Evolutionary conservation across 2,329 filamentous ascomycete species (phyloP).

Genomic region (Colletotrichum simmondsii): DNA sequence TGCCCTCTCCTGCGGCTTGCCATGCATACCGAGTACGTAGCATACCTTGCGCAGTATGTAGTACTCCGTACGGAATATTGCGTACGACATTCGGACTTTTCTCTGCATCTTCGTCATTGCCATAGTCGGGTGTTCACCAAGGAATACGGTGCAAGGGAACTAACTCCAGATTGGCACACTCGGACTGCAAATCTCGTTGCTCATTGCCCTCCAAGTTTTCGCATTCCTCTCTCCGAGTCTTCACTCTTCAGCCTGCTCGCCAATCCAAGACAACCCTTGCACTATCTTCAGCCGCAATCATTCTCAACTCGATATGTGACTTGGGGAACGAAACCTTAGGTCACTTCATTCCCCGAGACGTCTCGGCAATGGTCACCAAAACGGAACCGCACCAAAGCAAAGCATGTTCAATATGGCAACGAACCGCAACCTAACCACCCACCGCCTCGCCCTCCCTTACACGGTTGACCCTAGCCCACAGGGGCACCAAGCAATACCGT

Average conservation of each 20-base stretch:
- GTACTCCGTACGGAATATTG: background rate
- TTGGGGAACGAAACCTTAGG: background rate
- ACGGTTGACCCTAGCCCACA: background rate
- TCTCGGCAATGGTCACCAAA: slow-evolving; percentile 10
- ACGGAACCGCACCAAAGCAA: background rate
- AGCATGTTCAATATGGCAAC: background rate
- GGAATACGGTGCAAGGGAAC: too few relatives aligned
- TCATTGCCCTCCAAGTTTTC: background rate
- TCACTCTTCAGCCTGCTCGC: background rate
- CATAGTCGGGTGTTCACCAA: too few relatives aligned
- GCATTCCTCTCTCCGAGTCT: background rate
- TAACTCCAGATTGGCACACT: background rate
- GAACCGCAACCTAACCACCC: background rate
- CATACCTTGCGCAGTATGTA: too few relatives aligned
- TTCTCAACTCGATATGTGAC: background rate
- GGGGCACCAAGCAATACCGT: background rate
- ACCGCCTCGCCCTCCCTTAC: slow-evolving; percentile 7
- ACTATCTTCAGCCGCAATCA: background rate
- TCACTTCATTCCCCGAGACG: background rate
- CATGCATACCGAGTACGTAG: too few relatives aligned
- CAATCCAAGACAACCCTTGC: background rate
- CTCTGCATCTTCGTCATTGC: background rate
- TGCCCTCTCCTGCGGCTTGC: too few relatives aligned
- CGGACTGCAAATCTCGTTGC: background rate
- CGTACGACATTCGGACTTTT: background rate